Conservation (phyloP, 1,139 yeast genomes). For the Blastobotrys buckinghamii region DNA sequence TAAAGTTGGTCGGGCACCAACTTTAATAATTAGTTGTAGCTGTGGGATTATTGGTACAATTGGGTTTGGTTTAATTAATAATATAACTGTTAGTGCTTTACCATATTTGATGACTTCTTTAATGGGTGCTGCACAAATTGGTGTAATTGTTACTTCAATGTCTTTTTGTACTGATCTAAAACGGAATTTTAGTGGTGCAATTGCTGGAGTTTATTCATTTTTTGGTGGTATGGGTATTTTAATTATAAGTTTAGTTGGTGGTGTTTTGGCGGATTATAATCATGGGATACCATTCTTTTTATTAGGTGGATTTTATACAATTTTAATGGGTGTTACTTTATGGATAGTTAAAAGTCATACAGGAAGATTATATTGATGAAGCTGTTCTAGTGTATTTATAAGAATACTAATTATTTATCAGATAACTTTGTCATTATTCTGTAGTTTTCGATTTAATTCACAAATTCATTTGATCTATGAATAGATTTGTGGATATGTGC, state of each 20-base stretch:
- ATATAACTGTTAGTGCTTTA: constrained; percentile 31
- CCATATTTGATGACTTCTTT: constrained; percentile 36
- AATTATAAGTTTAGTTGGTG: constrained; percentile 55
- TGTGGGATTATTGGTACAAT: constrained; percentile 37
- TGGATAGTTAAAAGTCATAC: constrained; percentile 4
- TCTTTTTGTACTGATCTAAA: constrained; percentile 41
- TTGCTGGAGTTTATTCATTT: constrained; percentile 62
- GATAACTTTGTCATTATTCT: too few relatives aligned
- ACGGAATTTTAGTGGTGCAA: constrained; percentile 49
- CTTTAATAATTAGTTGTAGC: constrained; percentile 34
- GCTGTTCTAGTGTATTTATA: background rate
- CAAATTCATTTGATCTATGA: too few relatives aligned
- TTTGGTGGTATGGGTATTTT: constrained; percentile 68
- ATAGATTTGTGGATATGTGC: too few relatives aligned
- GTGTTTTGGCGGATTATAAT: constrained; percentile 53
- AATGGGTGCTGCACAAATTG: constrained; percentile 51
- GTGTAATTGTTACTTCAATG: constrained; percentile 50
- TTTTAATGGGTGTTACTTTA: constrained; percentile 6
- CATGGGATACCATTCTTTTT: constrained; percentile 55
- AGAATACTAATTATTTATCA: too few relatives aligned
- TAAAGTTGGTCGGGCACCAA: constrained; percentile 39
- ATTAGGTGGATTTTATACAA: constrained; percentile 42
- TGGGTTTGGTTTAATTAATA: constrained; percentile 31
- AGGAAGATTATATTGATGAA: background rate
- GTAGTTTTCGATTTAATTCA: too few relatives aligned